Percentiles rank a stretch among this genome's conserved stretches.
Conservation (phyloP, 768 basidiomycete genomes). For the Amanita thiersii region DNA sequence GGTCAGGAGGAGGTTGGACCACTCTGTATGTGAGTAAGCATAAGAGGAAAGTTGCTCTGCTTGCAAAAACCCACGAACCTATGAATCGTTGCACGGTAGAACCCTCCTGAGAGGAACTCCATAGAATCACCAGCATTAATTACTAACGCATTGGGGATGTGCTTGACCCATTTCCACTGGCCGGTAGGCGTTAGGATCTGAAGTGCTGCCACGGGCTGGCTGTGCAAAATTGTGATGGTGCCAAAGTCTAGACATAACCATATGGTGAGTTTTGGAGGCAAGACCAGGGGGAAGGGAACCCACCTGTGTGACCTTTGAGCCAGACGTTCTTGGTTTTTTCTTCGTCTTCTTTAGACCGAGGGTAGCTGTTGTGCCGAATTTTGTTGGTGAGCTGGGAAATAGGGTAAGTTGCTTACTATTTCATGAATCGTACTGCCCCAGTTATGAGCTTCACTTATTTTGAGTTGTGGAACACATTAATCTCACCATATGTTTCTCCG, state of each 20-base stretch:
- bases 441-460: background rate
- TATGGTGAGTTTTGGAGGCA: background rate
- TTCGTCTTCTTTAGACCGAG: constrained; percentile 42
- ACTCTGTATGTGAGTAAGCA: constrained; percentile 27
- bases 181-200: constrained; percentile 48
- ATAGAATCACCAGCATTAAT: constrained; percentile 55
- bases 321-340: constrained; percentile 43
- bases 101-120: constrained; percentile 55
- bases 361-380: constrained; percentile 25
- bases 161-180: constrained; percentile 50
- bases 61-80: constrained; percentile 13
- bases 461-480: background rate
- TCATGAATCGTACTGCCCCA: constrained; percentile 50
- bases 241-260: constrained; percentile 34
- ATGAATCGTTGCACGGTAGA: constrained; percentile 52
- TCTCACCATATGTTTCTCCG: constrained; percentile 35
- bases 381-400: background rate
- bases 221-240: constrained; percentile 49
- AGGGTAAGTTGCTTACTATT: constrained; percentile 40
- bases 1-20: constrained; percentile 49
- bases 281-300: background rate
- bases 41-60: background rate
- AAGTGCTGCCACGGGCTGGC: constrained; percentile 50
- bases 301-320: constrained; percentile 55
- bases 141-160: constrained; percentile 51